phyloP scores from a whole-genome alignment of 1,284 basidiomycete genomes.

The Sparassis latifolia region DNA sequence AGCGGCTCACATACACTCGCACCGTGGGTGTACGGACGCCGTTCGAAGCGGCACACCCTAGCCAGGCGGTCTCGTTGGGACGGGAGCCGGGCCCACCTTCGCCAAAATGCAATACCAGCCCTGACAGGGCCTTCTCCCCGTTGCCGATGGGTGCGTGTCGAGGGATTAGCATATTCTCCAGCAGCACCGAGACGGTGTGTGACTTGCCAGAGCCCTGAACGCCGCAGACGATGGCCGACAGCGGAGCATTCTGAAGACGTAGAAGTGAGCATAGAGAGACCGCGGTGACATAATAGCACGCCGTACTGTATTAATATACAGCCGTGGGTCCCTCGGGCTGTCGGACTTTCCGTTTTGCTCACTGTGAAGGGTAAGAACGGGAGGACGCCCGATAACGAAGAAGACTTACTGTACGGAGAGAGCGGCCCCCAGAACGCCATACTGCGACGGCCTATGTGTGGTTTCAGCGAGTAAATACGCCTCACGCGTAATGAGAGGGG shows the following conservation, averaged over 20 bases:
- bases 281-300: neutral
- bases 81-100: slow-evolving; percentile 51
- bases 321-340: slow-evolving; percentile 34
- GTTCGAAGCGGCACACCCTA: slow-evolving; percentile 35
- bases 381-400: neutral
- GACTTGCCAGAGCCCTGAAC: slow-evolving; percentile 61
- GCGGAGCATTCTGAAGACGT: slow-evolving; percentile 27
- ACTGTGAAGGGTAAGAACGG: slow-evolving; percentile 17
- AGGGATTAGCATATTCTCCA: slow-evolving; percentile 65
- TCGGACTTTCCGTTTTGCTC: slow-evolving; percentile 21
- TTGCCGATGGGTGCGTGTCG: slow-evolving; percentile 40
- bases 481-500: slow-evolving; percentile 48
- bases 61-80: slow-evolving; percentile 64
- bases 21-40: slow-evolving; percentile 41
- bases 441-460: slow-evolving; percentile 34
- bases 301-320: slow-evolving; percentile 57
- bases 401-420: slow-evolving; percentile 37
- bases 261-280: neutral
- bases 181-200: slow-evolving; percentile 56
- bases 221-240: slow-evolving; percentile 28
- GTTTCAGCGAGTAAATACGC: slow-evolving; percentile 36
- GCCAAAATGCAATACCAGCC: slow-evolving; percentile 62
- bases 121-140: slow-evolving; percentile 47
- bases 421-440: slow-evolving; percentile 49
- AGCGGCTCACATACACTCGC: slow-evolving; percentile 50